Percentiles rank a stretch among this genome's conserved stretches.
Evolutionary conservation across 331 rosid species (phyloP).

Genomic region (Malus hybrid): DNA sequence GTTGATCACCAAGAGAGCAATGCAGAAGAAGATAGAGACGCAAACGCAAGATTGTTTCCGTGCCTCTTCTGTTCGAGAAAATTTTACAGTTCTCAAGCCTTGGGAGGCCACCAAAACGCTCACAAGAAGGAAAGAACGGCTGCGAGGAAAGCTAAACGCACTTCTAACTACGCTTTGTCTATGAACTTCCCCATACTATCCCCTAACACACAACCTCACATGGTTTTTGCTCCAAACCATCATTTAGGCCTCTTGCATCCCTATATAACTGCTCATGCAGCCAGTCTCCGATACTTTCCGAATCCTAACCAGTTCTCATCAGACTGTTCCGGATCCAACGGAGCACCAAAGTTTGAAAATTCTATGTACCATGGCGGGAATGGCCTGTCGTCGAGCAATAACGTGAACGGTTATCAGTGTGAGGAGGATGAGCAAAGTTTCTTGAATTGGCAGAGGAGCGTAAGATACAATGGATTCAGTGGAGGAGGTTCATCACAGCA

Average conservation of each 20-base stretch:
- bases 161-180: constrained; percentile 17
- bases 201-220: constrained; percentile 9
- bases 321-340: constrained; percentile 32
- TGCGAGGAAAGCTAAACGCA: constrained; percentile 55
- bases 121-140: constrained; percentile 84
- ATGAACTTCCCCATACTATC: constrained; percentile 17
- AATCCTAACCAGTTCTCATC: constrained; percentile 22
- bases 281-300: constrained; percentile 35
- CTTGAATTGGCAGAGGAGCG: constrained; percentile 39
- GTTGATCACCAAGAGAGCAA: constrained; percentile 22
- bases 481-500: constrained; percentile 25
- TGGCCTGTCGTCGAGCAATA: constrained; percentile 14
- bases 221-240: constrained; percentile 37
- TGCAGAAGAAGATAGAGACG: constrained; percentile 18
- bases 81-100: constrained; percentile 76
- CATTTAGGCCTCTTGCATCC: constrained; percentile 32
- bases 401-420: not conserved
- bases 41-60: constrained; percentile 45
- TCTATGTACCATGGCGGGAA: constrained; percentile 26
- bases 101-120: constrained; percentile 93
- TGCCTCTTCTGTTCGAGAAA: constrained; percentile 75
- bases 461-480: constrained; percentile 14
- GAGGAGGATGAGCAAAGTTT: constrained; percentile 31
- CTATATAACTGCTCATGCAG: constrained; percentile 44
- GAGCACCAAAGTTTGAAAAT: constrained; percentile 41